Base-by-base conservation (phyloP, 1,284 basidiomycete genomes). In the Ganoderma sinense region DNA sequence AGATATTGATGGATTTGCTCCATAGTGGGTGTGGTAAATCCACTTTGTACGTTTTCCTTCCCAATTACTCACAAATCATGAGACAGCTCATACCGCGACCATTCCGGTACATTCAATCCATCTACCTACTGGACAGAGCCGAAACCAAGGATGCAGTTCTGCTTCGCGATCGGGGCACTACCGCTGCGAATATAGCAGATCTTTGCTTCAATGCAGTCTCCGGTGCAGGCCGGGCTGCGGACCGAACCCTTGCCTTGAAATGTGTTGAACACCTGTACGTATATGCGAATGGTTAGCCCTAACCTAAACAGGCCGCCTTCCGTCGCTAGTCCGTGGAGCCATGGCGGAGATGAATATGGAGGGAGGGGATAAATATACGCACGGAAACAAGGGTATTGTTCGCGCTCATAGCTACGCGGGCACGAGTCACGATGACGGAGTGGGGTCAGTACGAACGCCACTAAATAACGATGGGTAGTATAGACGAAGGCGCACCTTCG, bases 141-240 rank as follows among this genome's bases (percentile, higher is more conserved):
- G 74, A 89, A 92, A 2, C 91, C 92, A 51, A 76, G 74, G 6
- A 75, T 76, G 76, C 93, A 95, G 75, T 90, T 89, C 75, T 89
- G 80, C 70, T 79, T 80, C 13, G 87, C 88, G 67, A 92, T 82
- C 39, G 84, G 84, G 0, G 86, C 85, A 31, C 90, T 91, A 23
- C 91, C 93, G 73, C 89, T 91, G 63, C 93, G 87, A 65, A 95
- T 93, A 77, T 95, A 95, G 78, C 94, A 95, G 58, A 95, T 89
- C 80, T 88, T 93, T 10, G 93, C 93, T 2, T 79, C 68, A 23
- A 85, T 79, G 75, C 94, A 95, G 16, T 85, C 84, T 20, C 84
- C 85, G 1, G 83, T 87, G 77, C 94, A 95, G n/a, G 86, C 69
- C 11, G 82, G 78, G 36, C 86, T 86, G 59, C 81, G 82, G 29